Conservation (phyloP, 805 yeast genomes). For the Kluyveromyces lactis region DNA sequence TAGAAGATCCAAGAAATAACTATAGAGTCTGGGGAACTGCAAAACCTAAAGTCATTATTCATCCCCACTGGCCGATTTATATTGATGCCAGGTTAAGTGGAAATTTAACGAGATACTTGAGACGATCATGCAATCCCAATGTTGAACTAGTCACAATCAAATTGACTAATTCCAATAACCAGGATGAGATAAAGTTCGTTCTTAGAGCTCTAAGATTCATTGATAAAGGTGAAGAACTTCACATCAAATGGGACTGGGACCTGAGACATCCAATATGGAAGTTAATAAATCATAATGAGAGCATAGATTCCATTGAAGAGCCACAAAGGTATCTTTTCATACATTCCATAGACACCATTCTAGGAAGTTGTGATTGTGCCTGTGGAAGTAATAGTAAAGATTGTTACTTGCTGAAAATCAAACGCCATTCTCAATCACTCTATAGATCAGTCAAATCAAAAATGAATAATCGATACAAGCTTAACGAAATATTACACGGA, state of each 20-base stretch:
- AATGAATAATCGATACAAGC: constrained; percentile 28
- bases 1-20: constrained; percentile 61
- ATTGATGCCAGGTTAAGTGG: constrained; percentile 79
- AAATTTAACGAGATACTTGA: constrained; percentile 60
- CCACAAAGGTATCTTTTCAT: constrained; percentile 48
- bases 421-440: constrained; percentile 51
- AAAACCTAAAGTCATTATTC: constrained; percentile 48
- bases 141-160: constrained; percentile 49
- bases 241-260: constrained; percentile 90
- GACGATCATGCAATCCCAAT: constrained; percentile 73
- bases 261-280: constrained; percentile 60
- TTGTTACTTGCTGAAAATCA: constrained; percentile 52
- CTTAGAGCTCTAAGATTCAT: constrained; percentile 51
- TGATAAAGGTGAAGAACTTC: constrained; percentile 58
- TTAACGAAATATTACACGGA: constrained; percentile 30
- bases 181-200: constrained; percentile 39
- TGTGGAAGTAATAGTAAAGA: constrained; percentile 37
- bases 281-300: constrained; percentile 33
- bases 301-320: constrained; percentile 47
- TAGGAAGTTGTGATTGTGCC: constrained; percentile 55
- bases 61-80: constrained; percentile 52
- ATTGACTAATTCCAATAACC: constrained; percentile 19
- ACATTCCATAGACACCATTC: constrained; percentile 52
- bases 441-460: constrained; percentile 46
- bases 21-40: constrained; percentile 68